A percentile compares a stretch with the other conserved stretches of the same genome.
Conservation (phyloP, 2,329 filamentous ascomycete genomes). For the Phoma sp. region DNA sequence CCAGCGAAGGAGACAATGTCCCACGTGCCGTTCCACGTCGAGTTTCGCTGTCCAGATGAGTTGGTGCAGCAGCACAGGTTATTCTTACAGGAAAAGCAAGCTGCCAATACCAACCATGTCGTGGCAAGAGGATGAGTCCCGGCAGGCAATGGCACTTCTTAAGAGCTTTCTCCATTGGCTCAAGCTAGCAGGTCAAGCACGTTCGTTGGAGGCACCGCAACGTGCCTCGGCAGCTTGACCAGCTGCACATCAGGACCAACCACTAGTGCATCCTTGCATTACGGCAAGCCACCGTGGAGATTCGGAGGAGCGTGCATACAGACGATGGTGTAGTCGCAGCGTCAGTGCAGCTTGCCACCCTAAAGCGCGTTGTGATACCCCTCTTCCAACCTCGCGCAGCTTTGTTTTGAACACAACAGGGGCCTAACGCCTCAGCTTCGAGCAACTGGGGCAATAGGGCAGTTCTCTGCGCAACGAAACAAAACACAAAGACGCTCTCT, state of each 20-base stretch:
- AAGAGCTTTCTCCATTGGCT: background rate
- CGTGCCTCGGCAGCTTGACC: conserved; percentile 11
- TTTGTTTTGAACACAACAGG: conserved; percentile 8
- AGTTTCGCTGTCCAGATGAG: conserved; percentile 39
- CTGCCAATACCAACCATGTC: background rate
- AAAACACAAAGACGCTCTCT: background rate
- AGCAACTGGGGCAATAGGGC: background rate
- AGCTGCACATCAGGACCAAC: background rate
- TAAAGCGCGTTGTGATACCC: background rate
- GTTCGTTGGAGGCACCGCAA: background rate
- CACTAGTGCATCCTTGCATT: conserved; percentile 11
- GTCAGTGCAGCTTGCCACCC: background rate
- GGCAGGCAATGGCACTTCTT: background rate
- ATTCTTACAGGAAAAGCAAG: conserved; percentile 9
- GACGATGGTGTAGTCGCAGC: conserved; percentile 2
- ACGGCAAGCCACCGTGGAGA: conserved; percentile 2
- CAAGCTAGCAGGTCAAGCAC: background rate
- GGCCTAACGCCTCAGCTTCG: background rate
- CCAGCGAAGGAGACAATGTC: conserved; percentile 25
- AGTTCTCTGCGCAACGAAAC: background rate
- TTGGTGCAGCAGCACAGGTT: conserved; percentile 23
- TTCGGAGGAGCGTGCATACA: conserved; percentile 1
- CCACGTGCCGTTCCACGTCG: conserved; percentile 37
- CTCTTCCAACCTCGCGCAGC: conserved; percentile 3
- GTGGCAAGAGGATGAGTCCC: conserved; percentile 1